Evolutionary conservation across 1,284 basidiomycete genomes (phyloP).

Genomic region (Somion occarium): DNA sequence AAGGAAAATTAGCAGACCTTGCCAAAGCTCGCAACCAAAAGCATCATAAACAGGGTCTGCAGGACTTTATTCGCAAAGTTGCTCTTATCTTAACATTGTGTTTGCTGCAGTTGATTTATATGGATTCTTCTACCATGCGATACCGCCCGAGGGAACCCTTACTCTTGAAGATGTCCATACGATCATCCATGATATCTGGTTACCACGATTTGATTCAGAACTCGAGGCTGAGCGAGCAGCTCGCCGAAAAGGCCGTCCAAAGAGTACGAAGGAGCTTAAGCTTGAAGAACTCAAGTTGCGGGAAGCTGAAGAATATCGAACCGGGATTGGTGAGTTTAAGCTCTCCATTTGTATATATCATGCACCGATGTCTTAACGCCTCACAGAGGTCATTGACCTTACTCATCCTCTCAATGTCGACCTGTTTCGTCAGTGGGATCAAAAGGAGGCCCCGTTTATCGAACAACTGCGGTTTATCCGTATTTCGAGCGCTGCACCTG

Average conservation of each 20-base stretch:
- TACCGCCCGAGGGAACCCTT: constrained; percentile 62
- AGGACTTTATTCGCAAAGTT: constrained; percentile 68
- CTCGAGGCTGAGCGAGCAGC: constrained; percentile 59
- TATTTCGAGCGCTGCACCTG: constrained; percentile 54
- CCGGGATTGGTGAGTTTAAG: constrained; percentile 74
- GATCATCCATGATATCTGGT: constrained; percentile 67
- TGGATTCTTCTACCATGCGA: constrained; percentile 73
- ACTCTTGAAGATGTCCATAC: constrained; percentile 66
- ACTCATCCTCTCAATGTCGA: constrained; percentile 70
- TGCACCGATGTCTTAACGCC: too few species aligned
- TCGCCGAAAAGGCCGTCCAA: constrained; percentile 75
- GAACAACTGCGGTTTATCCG: constrained; percentile 74
- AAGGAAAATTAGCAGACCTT: constrained; percentile 61
- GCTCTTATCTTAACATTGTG: constrained; percentile 76
- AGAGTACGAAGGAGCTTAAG: constrained; percentile 64
- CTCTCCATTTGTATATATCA: too few species aligned
- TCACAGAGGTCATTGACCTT: constrained; percentile 77
- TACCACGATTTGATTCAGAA: constrained; percentile 67
- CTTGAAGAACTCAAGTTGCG: constrained; percentile 68
- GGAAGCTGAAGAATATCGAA: constrained; percentile 73
- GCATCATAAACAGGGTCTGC: constrained; percentile 47
- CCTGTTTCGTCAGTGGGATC: constrained; percentile 76
- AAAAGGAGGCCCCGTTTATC: constrained; percentile 68
- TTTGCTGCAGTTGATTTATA: constrained; percentile 59
- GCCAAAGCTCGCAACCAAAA: constrained; percentile 53